Percentiles rank a stretch among this genome's conserved stretches.
Evolutionary conservation across 805 yeast genomes (phyloP).

Genomic region (Candida khao-thaluensis): DNA sequence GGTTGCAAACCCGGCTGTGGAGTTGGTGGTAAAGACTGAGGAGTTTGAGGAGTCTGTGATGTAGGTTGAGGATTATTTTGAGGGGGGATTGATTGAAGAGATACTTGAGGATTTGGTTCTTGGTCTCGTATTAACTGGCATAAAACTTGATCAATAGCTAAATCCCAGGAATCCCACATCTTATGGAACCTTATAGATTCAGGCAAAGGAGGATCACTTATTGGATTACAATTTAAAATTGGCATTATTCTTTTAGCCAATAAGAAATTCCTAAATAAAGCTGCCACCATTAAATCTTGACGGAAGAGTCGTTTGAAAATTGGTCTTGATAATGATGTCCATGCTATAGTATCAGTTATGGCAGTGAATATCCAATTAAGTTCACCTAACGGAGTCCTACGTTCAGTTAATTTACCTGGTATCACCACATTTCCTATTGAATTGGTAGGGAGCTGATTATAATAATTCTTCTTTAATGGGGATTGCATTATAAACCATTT

Average conservation of each 20-base stretch:
- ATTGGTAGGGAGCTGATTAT: slow-evolving; percentile 44
- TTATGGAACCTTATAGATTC: slow-evolving; percentile 77
- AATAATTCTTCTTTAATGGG: slow-evolving; percentile 56
- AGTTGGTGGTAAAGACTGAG: slow-evolving; percentile 6
- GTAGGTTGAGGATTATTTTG: neutral
- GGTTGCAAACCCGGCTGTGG: slow-evolving; percentile 1
- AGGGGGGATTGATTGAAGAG: neutral
- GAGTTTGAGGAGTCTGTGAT: slow-evolving; percentile 6
- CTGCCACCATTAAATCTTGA: slow-evolving; percentile 96
- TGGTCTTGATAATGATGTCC: slow-evolving; percentile 88
- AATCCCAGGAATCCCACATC: slow-evolving; percentile 98
- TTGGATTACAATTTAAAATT: slow-evolving; percentile 87
- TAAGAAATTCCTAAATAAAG: slow-evolving; percentile 86
- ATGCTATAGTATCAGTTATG: slow-evolving; percentile 95
- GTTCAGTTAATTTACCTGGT: slow-evolving; percentile 88
- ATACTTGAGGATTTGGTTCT: neutral
- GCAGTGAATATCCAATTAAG: slow-evolving; percentile 98
- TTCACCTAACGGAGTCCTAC: slow-evolving; percentile 95
- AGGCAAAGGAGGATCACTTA: slow-evolving; percentile 90
- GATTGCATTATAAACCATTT: slow-evolving; percentile 88
- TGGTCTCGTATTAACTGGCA: slow-evolving; percentile 57
- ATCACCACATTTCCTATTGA: slow-evolving; percentile 61
- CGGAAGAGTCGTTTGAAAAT: slow-evolving; percentile 86
- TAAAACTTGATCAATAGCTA: slow-evolving; percentile 92
- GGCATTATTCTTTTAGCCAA: slow-evolving; percentile 94